Evolutionary conservation across 1,284 basidiomycete genomes (phyloP).

Genomic region (Lignosus rhinocerotis): DNA sequence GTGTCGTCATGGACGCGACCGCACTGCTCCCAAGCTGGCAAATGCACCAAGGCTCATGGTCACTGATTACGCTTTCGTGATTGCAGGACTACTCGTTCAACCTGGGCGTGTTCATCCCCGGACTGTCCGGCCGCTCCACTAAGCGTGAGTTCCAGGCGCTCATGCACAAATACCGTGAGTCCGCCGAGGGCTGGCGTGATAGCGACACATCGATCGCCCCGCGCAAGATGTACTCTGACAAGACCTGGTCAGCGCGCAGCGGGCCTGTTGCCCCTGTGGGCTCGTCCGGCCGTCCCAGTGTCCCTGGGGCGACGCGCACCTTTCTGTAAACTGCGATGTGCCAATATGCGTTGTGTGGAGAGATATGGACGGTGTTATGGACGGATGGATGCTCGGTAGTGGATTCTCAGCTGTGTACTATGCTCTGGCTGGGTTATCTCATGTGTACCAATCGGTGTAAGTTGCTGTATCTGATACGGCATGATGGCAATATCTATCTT

Average conservation of each 20-base stretch:
- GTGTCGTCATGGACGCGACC: neutral
- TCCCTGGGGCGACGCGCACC: neutral
- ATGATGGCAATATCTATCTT: too few relatives aligned
- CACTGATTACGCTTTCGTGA: neutral
- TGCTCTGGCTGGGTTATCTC: too few relatives aligned
- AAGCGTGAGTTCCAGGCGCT: conserved; percentile 25
- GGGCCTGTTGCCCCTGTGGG: neutral
- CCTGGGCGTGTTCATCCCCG: conserved; percentile 12
- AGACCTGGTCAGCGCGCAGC: neutral
- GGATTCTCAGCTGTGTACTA: too few relatives aligned
- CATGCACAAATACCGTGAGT: conserved; percentile 23
- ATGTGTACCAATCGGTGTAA: too few relatives aligned
- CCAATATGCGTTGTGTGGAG: too few relatives aligned
- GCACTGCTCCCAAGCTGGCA: too few relatives aligned
- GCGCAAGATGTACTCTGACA: conserved; percentile 3
- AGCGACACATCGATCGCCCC: conserved; percentile 1
- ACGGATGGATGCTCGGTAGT: too few relatives aligned
- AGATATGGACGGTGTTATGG: too few relatives aligned
- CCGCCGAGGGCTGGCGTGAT: conserved; percentile 16
- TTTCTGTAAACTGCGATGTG: neutral
- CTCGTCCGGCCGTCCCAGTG: neutral
- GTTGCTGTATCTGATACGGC: too few relatives aligned
- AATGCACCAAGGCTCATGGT: too few relatives aligned
- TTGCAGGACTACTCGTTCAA: conserved; percentile 16
- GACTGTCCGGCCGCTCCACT: conserved; percentile 8